phyloP scores from a whole-genome alignment of 1,284 basidiomycete species.

The Apiotrichum sp. region DNA sequence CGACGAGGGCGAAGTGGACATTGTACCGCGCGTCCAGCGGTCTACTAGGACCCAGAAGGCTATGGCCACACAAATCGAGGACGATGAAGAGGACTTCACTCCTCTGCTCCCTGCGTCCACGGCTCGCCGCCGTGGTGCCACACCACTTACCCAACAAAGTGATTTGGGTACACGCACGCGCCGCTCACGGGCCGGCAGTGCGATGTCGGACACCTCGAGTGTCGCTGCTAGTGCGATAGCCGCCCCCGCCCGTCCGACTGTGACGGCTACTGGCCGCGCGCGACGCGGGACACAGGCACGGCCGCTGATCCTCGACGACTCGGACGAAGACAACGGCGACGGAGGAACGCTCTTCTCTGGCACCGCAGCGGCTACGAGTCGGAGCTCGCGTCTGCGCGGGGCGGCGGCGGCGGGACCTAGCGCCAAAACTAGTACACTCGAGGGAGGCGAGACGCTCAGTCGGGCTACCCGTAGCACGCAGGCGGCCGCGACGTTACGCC shows the following conservation, averaged over 20 bases:
- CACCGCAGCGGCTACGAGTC: conserved; percentile 1
- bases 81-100: conserved; percentile 25
- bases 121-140: conserved; percentile 8
- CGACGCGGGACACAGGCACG: conserved; percentile 1
- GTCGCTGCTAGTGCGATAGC: conserved; percentile 3
- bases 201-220: conserved; percentile 24
- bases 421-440: conserved; percentile 1
- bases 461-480: not conserved
- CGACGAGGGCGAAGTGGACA: conserved; percentile 31
- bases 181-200: conserved; percentile 23
- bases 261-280: not conserved
- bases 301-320: conserved; percentile 23
- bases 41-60: too few species aligned
- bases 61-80: conserved; percentile 11
- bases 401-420: not conserved
- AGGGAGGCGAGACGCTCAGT: not conserved
- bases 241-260: not conserved
- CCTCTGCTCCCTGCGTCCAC: not conserved
- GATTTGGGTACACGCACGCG: not conserved
- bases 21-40: conserved; percentile 30
- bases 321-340: conserved; percentile 16
- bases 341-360: not conserved
- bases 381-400: not conserved
- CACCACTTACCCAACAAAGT: conserved; percentile 5
- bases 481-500: not conserved